A percentile compares a stretch with the other conserved stretches of the same genome.
Evolutionary conservation across 139 green algal species (phyloP).

Genomic region (Micractinium conductrix): DNA sequence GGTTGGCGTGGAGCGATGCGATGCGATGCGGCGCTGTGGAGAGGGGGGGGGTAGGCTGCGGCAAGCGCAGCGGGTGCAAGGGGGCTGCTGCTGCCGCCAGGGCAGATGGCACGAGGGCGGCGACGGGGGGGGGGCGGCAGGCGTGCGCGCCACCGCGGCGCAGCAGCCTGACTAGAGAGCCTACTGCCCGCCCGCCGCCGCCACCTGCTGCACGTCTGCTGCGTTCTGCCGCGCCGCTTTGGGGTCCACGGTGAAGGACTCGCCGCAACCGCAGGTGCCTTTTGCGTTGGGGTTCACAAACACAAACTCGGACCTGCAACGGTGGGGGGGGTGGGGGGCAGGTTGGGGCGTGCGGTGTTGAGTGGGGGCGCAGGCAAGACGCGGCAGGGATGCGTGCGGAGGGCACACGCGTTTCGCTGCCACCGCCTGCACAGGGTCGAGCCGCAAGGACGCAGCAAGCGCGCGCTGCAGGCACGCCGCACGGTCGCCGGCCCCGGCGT

Average conservation of each 20-base stretch:
- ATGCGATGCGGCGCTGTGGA: too few species aligned
- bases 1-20: too few species aligned
- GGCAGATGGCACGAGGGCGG: too few species aligned
- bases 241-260: constrained; percentile 85
- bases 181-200: neutral
- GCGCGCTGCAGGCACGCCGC: too few species aligned
- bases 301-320: constrained; percentile 86
- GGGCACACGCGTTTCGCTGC: neutral
- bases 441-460: neutral
- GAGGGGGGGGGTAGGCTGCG: neutral
- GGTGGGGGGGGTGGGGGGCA: neutral
- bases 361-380: neutral
- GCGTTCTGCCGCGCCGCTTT: neutral
- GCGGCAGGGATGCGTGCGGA: neutral
- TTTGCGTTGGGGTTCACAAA: constrained; percentile 97
- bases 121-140: too few species aligned
- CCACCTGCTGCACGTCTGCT: constrained; percentile 7
- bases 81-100: neutral
- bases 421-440: too few species aligned
- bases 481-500: too few species aligned
- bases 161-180: too few species aligned
- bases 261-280: constrained; percentile 93
- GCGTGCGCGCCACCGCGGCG: too few species aligned
- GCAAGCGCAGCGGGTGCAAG: neutral
- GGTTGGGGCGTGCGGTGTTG: too few species aligned